Evolutionary conservation across 768 basidiomycete species (phyloP).

Genomic region (Amanita rimosa): DNA sequence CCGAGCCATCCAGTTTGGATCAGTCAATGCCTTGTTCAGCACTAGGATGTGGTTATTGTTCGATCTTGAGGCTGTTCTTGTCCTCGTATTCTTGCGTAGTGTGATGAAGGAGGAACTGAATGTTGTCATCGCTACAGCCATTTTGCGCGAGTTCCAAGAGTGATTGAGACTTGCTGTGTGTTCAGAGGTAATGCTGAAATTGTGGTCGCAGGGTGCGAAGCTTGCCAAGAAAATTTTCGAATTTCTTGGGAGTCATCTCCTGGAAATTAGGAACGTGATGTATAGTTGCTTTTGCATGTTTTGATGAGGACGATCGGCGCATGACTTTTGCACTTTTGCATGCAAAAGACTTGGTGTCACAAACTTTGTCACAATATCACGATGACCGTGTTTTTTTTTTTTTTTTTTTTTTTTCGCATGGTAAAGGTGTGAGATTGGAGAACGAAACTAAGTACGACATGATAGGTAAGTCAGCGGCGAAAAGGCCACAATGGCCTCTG

Average conservation of each 20-base stretch:
- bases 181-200: constrained; percentile 38
- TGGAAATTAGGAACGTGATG: constrained; percentile 39
- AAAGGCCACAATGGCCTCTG: too few relatives aligned
- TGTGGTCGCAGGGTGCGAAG: constrained; percentile 43
- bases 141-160: constrained; percentile 17
- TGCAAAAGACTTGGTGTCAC: too few relatives aligned
- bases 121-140: constrained; percentile 8
- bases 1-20: constrained; percentile 10
- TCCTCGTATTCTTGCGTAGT: constrained; percentile 12
- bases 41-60: constrained; percentile 51
- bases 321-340: too few relatives aligned
- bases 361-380: too few relatives aligned
- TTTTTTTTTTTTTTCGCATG: too few relatives aligned
- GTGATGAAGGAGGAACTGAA: constrained; percentile 18
- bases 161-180: constrained; percentile 1
- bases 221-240: constrained; percentile 46
- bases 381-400: too few relatives aligned
- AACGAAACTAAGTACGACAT: too few relatives aligned
- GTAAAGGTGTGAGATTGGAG: too few relatives aligned
- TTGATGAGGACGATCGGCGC: constrained; percentile 6
- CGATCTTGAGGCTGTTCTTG: constrained; percentile 26
- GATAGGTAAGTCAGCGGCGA: too few relatives aligned
- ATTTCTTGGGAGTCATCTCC: constrained; percentile 48
- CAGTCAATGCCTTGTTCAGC: constrained; percentile 25
- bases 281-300: background rate